These are phyloP conservation scores for Prototheca stagnorum DNA, from an alignment of 163 green algal genomes.

Conservation along the genomic window DNA sequence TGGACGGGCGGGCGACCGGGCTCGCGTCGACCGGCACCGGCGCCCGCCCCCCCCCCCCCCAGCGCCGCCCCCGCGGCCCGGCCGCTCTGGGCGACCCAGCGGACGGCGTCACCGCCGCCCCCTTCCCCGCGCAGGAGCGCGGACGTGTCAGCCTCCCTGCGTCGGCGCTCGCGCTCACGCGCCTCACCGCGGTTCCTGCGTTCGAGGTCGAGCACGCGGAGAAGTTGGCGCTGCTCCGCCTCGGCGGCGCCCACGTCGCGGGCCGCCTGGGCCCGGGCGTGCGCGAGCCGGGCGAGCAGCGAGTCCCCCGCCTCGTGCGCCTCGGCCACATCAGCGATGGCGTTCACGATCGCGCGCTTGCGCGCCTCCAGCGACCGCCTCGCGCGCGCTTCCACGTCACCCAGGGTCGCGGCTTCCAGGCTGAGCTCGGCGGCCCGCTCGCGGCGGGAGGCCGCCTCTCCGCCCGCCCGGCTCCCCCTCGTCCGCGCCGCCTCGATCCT, in stretches of 20 bases:
- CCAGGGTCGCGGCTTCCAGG: constrained; percentile 70
- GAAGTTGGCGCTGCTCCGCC: constrained; percentile 69
- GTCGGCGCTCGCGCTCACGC: too few species aligned
- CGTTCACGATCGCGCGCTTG: constrained; percentile 63
- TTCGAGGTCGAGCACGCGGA: constrained; percentile 67
- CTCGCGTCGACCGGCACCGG: too few species aligned
- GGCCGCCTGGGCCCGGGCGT: constrained; percentile 56
- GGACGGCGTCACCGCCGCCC: too few species aligned
- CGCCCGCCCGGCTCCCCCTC: constrained; percentile 46
- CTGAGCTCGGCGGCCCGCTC: constrained; percentile 64
- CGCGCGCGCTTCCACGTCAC: constrained; percentile 60
- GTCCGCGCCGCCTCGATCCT: constrained; percentile 63
- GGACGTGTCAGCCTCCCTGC: too few species aligned
- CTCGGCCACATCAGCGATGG: constrained; percentile 43
- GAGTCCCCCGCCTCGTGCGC: constrained; percentile 56
- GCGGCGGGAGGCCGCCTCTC: constrained; percentile 4
- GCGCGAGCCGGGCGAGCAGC: constrained; percentile 53
- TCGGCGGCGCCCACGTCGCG: constrained; percentile 63
- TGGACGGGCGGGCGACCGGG: too few species aligned
- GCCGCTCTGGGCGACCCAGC: too few species aligned
- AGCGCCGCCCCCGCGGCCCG: too few species aligned
- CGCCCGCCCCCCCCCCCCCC: too few species aligned
- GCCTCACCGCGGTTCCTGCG: too few species aligned
- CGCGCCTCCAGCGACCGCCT: constrained; percentile 48
- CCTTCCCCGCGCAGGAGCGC: too few species aligned